These are phyloP conservation scores for Penicillium frequentans DNA, from an alignment of 2,329 filamentous ascomycete species.

Conservation along the genomic window DNA sequence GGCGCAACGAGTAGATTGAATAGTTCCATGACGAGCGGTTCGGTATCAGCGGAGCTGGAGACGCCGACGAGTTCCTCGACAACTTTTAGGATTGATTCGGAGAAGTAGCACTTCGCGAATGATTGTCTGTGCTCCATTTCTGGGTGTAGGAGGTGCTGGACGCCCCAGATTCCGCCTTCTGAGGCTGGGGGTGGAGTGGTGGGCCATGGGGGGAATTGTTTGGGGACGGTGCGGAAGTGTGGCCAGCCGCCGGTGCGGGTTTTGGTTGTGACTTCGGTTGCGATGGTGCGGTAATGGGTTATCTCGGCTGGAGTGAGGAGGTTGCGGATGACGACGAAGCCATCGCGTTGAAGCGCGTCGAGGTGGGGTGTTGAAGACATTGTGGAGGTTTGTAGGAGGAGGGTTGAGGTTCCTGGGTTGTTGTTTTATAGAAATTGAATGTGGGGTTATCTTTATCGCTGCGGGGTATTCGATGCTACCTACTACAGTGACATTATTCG, in stretches of 20 bases:
- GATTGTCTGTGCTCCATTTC: slow-evolving; percentile 60
- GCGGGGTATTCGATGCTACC: slow-evolving; percentile 11
- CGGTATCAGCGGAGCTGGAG: slow-evolving; percentile 34
- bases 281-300: slow-evolving; percentile 59
- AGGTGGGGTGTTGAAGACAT: slow-evolving; percentile 40
- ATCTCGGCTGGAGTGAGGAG: slow-evolving; percentile 61
- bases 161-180: slow-evolving; percentile 76
- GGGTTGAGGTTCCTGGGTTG: not conserved
- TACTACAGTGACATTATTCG: slow-evolving; percentile 14
- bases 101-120: slow-evolving; percentile 74
- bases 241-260: slow-evolving; percentile 76
- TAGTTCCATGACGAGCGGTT: slow-evolving; percentile 78
- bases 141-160: slow-evolving; percentile 81
- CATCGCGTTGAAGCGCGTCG: slow-evolving; percentile 64
- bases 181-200: slow-evolving; percentile 49
- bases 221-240: slow-evolving; percentile 77
- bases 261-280: slow-evolving; percentile 56
- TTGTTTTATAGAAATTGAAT: not conserved
- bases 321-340: slow-evolving; percentile 72
- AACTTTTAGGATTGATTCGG: slow-evolving; percentile 60
- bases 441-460: slow-evolving; percentile 10
- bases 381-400: not conserved
- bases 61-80: slow-evolving; percentile 64
- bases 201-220: slow-evolving; percentile 88
- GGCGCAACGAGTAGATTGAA: slow-evolving; percentile 83